Evolutionary conservation across 352 stramenopile species (phyloP).

Genomic region (Phytophthora agathidicida): DNA sequence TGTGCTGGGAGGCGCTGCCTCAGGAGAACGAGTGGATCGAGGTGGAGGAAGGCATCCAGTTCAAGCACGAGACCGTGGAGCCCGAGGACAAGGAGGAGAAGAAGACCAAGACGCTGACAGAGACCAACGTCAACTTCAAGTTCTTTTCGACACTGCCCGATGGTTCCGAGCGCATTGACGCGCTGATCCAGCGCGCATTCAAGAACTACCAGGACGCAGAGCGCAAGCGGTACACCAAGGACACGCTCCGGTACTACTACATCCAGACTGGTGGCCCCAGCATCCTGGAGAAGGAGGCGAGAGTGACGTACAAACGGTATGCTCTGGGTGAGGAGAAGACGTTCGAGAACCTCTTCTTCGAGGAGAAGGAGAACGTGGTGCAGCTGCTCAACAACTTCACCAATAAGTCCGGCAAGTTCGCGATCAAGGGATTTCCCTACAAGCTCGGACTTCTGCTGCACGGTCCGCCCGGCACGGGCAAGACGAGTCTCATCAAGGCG

Average conservation of each 20-base stretch:
- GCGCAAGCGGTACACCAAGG: constrained; percentile 34
- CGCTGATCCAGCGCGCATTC: constrained; percentile 41
- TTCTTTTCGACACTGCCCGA: constrained; percentile 31
- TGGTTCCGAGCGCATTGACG: constrained; percentile 47
- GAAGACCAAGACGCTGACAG: constrained; percentile 25
- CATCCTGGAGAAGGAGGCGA: constrained; percentile 16
- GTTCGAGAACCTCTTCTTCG: constrained; percentile 90
- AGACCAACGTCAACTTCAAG: constrained; percentile 36
- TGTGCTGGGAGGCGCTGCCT: constrained; percentile 48
- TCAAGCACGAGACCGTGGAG: constrained; percentile 35
- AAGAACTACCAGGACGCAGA: constrained; percentile 41
- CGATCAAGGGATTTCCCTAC: constrained; percentile 89
- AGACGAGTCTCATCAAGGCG: constrained; percentile 92
- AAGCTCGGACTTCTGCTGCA: constrained; percentile 90
- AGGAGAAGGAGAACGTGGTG: constrained; percentile 76
- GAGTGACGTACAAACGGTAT: constrained; percentile 70
- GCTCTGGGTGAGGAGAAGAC: constrained; percentile 86
- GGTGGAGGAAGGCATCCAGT: constrained; percentile 34
- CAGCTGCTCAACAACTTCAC: constrained; percentile 81
- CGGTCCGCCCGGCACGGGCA: constrained; percentile 88
- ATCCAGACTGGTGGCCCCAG: constrained; percentile 28
- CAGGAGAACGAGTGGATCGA: constrained; percentile 50
- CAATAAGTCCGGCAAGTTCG: constrained; percentile 77
- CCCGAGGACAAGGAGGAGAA: constrained; percentile 25
- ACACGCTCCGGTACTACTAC: constrained; percentile 58